Conservation (phyloP, 805 yeast species). For the Lipomyces oligophaga region DNA sequence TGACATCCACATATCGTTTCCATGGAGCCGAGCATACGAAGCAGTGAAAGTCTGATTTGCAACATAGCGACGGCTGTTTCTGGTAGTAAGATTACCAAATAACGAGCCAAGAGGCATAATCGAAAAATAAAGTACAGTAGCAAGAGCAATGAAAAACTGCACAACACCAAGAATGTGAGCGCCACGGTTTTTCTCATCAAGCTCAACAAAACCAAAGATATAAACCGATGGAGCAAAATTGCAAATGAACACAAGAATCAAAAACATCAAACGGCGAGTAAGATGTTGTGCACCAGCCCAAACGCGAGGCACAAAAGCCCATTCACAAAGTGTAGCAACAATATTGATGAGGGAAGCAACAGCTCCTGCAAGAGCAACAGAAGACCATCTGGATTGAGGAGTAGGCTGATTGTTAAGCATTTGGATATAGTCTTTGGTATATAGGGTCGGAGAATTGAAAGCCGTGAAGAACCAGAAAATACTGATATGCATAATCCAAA, state of each 20-base stretch:
- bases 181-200: conserved; percentile 60
- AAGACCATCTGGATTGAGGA: conserved; percentile 88
- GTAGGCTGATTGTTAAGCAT: conserved; percentile 80
- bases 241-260: conserved; percentile 58
- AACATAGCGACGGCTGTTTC: conserved; percentile 78
- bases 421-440: conserved; percentile 83
- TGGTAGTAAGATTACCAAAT: conserved; percentile 88
- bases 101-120: conserved; percentile 96
- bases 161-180: conserved; percentile 80
- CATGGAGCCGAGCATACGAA: conserved; percentile 71
- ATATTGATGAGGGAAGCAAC: conserved; percentile 80
- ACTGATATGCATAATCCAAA: conserved; percentile 91
- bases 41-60: conserved; percentile 97
- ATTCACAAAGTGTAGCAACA: conserved; percentile 83
- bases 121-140: conserved; percentile 79
- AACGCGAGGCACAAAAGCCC: conserved; percentile 93
- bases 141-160: conserved; percentile 82
- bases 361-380: conserved; percentile 88
- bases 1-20: conserved; percentile 95
- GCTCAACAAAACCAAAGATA: conserved; percentile 75
- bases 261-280: conserved; percentile 77
- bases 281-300: conserved; percentile 99
- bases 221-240: conserved; percentile 86
- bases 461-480: conserved; percentile 94
- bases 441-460: conserved; percentile 85